Conservation (phyloP, 768 basidiomycete genomes). For the Boletellus ananas region DNA sequence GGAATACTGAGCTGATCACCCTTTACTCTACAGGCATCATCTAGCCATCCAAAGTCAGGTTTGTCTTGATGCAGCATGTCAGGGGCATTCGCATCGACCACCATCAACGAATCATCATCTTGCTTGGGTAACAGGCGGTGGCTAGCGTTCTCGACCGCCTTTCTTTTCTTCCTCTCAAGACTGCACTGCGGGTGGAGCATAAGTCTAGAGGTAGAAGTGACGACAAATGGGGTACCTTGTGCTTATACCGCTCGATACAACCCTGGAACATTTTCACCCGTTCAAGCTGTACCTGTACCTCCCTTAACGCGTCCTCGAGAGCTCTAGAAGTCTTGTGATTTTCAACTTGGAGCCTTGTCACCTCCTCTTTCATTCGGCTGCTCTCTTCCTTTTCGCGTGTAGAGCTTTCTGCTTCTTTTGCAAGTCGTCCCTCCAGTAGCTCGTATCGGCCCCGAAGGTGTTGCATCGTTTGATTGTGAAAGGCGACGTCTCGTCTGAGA, state of each 20-base stretch:
- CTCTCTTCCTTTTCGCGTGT: conserved; percentile 11
- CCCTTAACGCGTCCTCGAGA: conserved; percentile 14
- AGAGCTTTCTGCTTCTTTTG: conserved; percentile 4
- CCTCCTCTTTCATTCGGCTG: conserved; percentile 18
- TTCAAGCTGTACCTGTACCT: conserved; percentile 14
- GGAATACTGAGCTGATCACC: conserved; percentile 22
- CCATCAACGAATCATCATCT: conserved; percentile 29
- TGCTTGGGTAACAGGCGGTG: conserved; percentile 2
- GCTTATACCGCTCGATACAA: conserved; percentile 18
- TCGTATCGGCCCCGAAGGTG: conserved; percentile 16
- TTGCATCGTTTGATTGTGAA: conserved; percentile 8
- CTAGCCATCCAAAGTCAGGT: conserved; percentile 24
- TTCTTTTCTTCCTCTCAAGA: conserved; percentile 26
- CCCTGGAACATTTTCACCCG: conserved; percentile 23
- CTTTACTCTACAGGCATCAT: conserved; percentile 26
- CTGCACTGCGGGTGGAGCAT: conserved; percentile 10
- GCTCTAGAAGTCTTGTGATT: conserved; percentile 17
- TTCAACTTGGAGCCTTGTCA: conserved; percentile 21
- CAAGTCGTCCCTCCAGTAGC: conserved; percentile 8
- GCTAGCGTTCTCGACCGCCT: conserved; percentile 18
- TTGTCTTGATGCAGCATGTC: conserved; percentile 14
- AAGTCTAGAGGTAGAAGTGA: background rate
- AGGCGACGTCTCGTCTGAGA: conserved; percentile 5
- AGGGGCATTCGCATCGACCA: conserved; percentile 27
- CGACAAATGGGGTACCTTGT: conserved; percentile 14